Conservation (phyloP, 2,329 filamentous ascomycete species). For the Botryotinia convoluta region DNA sequence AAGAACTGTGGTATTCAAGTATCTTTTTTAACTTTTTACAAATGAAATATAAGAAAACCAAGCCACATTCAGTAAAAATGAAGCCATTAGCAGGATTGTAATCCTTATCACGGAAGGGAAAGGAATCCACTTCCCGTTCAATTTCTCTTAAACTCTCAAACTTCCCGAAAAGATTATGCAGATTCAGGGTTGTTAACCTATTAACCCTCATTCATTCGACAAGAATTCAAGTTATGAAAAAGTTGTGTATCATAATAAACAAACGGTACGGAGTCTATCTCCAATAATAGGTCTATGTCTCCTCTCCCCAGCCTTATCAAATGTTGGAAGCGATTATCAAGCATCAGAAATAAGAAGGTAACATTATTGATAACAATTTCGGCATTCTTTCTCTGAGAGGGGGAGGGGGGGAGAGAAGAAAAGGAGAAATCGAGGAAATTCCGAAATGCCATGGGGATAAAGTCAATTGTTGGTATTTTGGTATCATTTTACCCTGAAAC, state of each 20-base stretch:
- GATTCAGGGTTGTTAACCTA: background rate
- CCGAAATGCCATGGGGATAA: background rate
- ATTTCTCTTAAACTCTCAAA: background rate
- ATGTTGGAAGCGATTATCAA: background rate
- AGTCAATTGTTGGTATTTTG: background rate
- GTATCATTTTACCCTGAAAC: background rate
- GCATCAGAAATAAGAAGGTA: background rate
- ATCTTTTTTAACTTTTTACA: background rate
- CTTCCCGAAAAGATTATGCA: constrained; percentile 10
- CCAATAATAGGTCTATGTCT: background rate
- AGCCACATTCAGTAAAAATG: constrained; percentile 8
- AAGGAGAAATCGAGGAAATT: background rate
- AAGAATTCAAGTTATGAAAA: background rate
- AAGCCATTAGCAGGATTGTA: constrained; percentile 1
- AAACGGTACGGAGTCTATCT: background rate
- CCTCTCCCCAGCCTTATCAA: background rate
- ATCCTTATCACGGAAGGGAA: constrained; percentile 12
- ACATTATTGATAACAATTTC: background rate
- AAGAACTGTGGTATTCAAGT: background rate
- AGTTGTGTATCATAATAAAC: background rate
- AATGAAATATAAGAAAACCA: background rate
- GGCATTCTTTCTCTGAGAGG: background rate
- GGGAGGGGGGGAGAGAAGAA: background rate
- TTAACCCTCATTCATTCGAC: constrained; percentile 4
- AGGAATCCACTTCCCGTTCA: constrained; percentile 11